Evolutionary conservation across 257 asterid species (phyloP).

Genomic region (Misopates orontium): DNA sequence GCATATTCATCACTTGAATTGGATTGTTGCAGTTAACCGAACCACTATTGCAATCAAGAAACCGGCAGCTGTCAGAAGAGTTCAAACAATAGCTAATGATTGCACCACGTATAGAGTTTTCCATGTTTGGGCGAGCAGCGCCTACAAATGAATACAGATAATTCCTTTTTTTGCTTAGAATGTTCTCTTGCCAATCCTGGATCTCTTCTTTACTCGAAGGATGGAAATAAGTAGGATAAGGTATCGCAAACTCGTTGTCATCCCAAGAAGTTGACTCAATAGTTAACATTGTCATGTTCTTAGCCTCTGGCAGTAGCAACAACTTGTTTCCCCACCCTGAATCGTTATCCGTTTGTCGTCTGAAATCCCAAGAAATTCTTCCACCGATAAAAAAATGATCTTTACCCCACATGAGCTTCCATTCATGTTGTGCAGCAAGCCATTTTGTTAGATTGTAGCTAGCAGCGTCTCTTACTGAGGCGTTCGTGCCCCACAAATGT

Average conservation of each 20-base stretch:
- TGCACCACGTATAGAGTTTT: slow-evolving; percentile 15
- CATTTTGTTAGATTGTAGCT: slow-evolving; percentile 17
- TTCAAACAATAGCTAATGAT: slow-evolving; percentile 25
- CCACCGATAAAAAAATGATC: slow-evolving; percentile 26
- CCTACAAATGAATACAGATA: slow-evolving; percentile 22
- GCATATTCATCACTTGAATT: slow-evolving; percentile 16
- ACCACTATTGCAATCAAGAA: slow-evolving; percentile 16
- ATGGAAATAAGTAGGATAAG: slow-evolving; percentile 29
- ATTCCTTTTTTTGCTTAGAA: slow-evolving; percentile 5
- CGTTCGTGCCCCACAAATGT: slow-evolving; percentile 5
- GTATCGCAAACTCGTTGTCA: slow-evolving; percentile 24
- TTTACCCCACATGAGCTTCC: slow-evolving; percentile 14
- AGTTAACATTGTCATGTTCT: slow-evolving; percentile 29
- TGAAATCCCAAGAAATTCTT: slow-evolving; percentile 26
- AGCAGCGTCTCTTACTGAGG: slow-evolving; percentile 15
- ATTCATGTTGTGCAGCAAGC: slow-evolving; percentile 20
- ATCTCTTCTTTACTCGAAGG: slow-evolving; percentile 18
- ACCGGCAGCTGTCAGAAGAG: slow-evolving; percentile 10
- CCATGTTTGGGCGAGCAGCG: slow-evolving; percentile 11
- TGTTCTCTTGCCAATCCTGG: slow-evolving; percentile 14
- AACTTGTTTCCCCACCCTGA: slow-evolving; percentile 29
- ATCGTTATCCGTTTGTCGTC: slow-evolving; percentile 14
- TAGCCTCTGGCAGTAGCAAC: slow-evolving; percentile 17
- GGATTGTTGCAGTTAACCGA: slow-evolving; percentile 19
- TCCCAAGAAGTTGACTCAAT: slow-evolving; percentile 25